Conservation (phyloP, 345 rosid genomes). For the Sisymbrium irio region DNA sequence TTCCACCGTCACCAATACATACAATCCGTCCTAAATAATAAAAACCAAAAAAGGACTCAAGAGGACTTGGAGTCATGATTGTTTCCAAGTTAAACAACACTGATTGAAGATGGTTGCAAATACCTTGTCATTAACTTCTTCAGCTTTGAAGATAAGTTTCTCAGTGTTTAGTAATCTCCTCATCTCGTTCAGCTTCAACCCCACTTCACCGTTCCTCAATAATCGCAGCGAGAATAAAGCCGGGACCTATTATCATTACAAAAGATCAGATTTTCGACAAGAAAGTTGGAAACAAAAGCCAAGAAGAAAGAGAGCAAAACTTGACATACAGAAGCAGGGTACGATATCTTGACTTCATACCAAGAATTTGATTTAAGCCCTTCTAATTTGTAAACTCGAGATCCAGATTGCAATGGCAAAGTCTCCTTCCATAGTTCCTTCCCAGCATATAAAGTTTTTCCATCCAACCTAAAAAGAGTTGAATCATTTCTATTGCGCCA, state of each 20-base stretch:
- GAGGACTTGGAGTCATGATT: neutral
- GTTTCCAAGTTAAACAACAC: neutral
- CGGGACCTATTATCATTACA: conserved; percentile 50
- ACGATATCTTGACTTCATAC: conserved; percentile 99
- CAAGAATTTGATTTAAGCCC: conserved; percentile 67
- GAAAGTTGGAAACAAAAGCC: neutral
- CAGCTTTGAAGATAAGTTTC: conserved; percentile 57
- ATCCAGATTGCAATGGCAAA: conserved; percentile 54
- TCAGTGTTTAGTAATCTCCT: conserved; percentile 65
- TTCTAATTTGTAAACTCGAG: conserved; percentile 52
- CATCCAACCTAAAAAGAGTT: conserved; percentile 36
- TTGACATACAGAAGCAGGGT: conserved; percentile 93
- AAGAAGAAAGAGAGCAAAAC: neutral
- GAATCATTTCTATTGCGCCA: neutral
- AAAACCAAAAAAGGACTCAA: neutral
- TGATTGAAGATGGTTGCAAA: neutral
- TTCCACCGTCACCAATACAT: conserved; percentile 65
- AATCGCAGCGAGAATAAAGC: conserved; percentile 65
- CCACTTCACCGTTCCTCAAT: conserved; percentile 41
- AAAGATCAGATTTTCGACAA: conserved; percentile 10
- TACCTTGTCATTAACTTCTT: conserved; percentile 45
- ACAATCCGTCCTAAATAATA: conserved; percentile 48
- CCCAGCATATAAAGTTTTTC: conserved; percentile 50
- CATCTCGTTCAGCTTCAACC: conserved; percentile 27
- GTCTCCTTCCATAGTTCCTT: conserved; percentile 70